These are phyloP conservation scores for Globisporangium paddicum DNA, from an alignment of 352 stramenopile species.

Conservation along the genomic window DNA sequence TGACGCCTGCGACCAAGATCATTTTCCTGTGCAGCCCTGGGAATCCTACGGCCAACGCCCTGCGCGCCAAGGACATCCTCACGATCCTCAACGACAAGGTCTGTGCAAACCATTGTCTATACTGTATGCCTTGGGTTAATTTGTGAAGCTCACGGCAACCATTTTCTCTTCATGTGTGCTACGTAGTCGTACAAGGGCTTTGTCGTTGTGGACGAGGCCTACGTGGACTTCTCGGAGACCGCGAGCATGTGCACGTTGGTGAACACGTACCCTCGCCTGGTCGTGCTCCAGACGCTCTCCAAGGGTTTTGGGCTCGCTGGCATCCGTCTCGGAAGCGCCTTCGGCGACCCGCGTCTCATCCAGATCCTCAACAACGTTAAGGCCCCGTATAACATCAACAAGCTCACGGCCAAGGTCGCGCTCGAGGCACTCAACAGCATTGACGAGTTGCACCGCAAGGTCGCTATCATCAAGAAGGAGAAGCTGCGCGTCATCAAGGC, in stretches of 20 bases:
- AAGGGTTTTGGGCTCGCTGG: slow-evolving; percentile 98
- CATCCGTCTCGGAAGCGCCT: slow-evolving; percentile 91
- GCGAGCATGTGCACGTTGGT: slow-evolving; percentile 85
- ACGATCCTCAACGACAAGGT: slow-evolving; percentile 82
- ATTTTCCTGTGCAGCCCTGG: slow-evolving; percentile 97
- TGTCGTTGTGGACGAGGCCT: slow-evolving; percentile 98
- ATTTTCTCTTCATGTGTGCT: background rate
- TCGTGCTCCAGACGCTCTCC: slow-evolving; percentile 97
- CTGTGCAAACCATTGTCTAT: slow-evolving; percentile 4
- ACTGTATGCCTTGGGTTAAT: background rate
- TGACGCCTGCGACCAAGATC: slow-evolving; percentile 92
- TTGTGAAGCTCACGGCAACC: background rate
- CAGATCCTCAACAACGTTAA: slow-evolving; percentile 99
- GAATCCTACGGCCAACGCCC: slow-evolving; percentile 95
- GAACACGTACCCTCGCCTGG: slow-evolving; percentile 90
- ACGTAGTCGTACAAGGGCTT: slow-evolving; percentile 85
- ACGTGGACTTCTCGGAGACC: slow-evolving; percentile 94
- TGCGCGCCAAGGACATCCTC: slow-evolving; percentile 90
- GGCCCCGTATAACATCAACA: slow-evolving; percentile 99
- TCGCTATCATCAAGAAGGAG: slow-evolving; percentile 77
- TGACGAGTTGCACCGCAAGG: slow-evolving; percentile 49
- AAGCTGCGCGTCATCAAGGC: slow-evolving; percentile 74
- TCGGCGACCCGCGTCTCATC: slow-evolving; percentile 91
- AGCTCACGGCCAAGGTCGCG: slow-evolving; percentile 88
- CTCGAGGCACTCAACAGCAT: slow-evolving; percentile 62